Base-by-base conservation (phyloP, 768 basidiomycete species). In the Leucogyrophana mollusca region DNA sequence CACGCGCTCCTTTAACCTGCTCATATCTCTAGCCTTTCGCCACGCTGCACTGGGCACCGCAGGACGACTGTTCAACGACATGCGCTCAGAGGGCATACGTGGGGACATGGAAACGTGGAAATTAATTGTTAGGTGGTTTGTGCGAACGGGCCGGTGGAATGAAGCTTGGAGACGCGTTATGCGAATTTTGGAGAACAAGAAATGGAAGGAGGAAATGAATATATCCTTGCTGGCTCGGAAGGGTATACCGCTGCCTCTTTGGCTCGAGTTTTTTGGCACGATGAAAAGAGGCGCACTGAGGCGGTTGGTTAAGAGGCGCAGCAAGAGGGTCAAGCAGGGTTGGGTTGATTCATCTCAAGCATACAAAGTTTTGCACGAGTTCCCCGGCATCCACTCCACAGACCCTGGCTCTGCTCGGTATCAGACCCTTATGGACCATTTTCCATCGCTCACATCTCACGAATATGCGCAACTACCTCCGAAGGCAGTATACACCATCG, bases 211-310 rank as follows among this genome's bases (percentile, higher is more conserved):
- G 22, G 36, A 46, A 47, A 22, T 54, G 22, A 33, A 49, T 18
- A 44, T 32, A 34, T 36, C 42, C 5, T 23, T 22, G 9, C 40
- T 32, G 20, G 34, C 7, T 21, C 50, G 48, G 6, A 34, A 48
- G 23, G 44, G 55, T 11, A 64, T 73, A 24, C 77, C 75, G 21
- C 66, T 79, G 21, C 57, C 65, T 4, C 60, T 87, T 41, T 87
- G 83, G 85, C 47, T 79, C 35, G 84, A 87, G 51, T 77, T 87
- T 52, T 76, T 80, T 53, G 70, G 72, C 38, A 68, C 70, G 14
- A 56, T 61, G 50, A 73, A 72, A 45, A 62, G 66, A 41, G 66
- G 69, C 37, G 69, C 64, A 4, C 51, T 61, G 21, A 58, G 62
- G 30, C 49, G 39, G 34, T 58, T 56, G 54, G 23, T 43, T 18